Evolutionary conservation across 2,329 filamentous ascomycete genomes (phyloP).

Genomic region (Rutstroemia sp.): DNA sequence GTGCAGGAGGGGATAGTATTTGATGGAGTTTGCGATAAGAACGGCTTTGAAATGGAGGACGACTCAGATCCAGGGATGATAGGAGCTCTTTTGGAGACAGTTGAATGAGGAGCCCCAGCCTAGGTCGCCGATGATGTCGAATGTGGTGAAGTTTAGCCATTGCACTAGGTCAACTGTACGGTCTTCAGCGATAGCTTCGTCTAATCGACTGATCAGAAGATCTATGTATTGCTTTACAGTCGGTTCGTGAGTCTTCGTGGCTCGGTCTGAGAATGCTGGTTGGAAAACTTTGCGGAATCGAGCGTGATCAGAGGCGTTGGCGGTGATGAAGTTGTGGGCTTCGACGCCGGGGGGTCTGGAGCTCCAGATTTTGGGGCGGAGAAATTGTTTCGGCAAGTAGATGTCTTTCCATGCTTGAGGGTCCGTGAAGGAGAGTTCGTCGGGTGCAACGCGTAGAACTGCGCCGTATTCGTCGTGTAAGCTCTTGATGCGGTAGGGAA

Average conservation of each 20-base stretch:
- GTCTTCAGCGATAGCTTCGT: background rate
- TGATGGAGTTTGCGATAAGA: constrained; percentile 14
- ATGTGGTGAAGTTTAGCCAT: constrained; percentile 31
- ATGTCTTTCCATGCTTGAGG: background rate
- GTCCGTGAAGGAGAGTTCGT: constrained; percentile 25
- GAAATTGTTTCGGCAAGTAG: background rate
- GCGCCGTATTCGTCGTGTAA: constrained; percentile 25
- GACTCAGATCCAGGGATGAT: constrained; percentile 4
- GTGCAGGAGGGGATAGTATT: constrained; percentile 11
- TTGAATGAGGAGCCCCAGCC: constrained; percentile 36
- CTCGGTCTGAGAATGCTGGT: constrained; percentile 27
- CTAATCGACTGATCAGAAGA: constrained; percentile 1
- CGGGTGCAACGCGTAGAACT: constrained; percentile 25
- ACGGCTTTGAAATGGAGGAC: constrained; percentile 23
- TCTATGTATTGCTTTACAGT: constrained; percentile 13
- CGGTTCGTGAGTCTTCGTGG: constrained; percentile 26
- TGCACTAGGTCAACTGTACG: constrained; percentile 19
- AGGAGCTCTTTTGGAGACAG: constrained; percentile 14
- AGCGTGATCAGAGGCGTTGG: constrained; percentile 13
- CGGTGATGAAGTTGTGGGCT: background rate
- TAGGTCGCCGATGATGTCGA: constrained; percentile 36
- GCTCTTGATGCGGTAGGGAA: constrained; percentile 4
- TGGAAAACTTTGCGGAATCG: constrained; percentile 24
- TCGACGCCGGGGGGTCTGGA: background rate
- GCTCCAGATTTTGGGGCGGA: background rate